A percentile compares a stretch with the other conserved stretches of the same genome.
Conservation (phyloP, 75 land plant species). For the Chamaecyparis obtusa region DNA sequence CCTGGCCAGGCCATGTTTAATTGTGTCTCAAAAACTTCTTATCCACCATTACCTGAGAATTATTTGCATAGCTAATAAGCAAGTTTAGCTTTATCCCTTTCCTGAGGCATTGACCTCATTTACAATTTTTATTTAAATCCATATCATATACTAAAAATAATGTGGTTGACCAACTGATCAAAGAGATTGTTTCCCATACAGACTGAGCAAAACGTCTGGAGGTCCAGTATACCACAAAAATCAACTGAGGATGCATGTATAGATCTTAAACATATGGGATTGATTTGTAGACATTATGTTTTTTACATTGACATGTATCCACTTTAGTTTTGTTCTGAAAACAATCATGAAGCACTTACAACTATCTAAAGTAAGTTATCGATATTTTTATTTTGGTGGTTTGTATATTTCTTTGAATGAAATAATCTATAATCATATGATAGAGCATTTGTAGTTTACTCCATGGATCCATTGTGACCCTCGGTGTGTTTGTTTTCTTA, state of each 20-base stretch:
- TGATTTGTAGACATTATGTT: not conserved
- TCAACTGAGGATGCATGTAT: not conserved
- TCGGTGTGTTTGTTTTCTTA: not conserved
- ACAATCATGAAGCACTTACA: not conserved
- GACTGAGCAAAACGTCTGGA: not conserved
- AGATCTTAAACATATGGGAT: no score
- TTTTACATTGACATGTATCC: not conserved
- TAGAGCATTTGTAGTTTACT: not conserved
- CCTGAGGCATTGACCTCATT: not conserved
- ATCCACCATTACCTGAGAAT: not conserved
- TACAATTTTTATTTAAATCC: not conserved
- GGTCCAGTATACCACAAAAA: not conserved
- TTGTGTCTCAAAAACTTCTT: not conserved
- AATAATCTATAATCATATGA: not conserved
- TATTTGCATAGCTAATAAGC: not conserved
- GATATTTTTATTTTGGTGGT: not conserved
- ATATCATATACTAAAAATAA: not conserved
- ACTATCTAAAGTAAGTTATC: no score
- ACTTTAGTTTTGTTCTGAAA: not conserved
- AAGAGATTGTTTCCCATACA: not conserved
- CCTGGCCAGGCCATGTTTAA: not conserved
- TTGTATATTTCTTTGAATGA: not conserved
- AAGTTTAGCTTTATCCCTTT: not conserved
- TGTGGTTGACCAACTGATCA: not conserved
- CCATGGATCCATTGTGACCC: not conserved